Conservation (phyloP, 306 rosid genomes). For the Lithocarpus polystachyus region DNA sequence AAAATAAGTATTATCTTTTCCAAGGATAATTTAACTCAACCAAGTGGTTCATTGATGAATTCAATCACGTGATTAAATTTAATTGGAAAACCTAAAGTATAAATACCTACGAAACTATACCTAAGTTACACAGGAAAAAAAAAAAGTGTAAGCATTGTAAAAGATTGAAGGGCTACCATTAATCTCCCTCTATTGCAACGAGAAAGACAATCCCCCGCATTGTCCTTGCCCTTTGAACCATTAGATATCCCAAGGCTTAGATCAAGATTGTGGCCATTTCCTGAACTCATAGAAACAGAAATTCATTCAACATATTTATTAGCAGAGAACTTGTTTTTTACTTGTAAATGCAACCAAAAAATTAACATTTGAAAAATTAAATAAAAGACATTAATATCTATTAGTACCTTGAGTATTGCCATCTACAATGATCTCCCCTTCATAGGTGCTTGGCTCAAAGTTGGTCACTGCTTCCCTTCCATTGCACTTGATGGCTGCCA, state of each 20-base stretch:
- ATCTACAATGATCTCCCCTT: constrained; percentile 48
- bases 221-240: constrained; percentile 20
- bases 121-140: background rate
- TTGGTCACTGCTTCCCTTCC: constrained; percentile 89
- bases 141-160: background rate
- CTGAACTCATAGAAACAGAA: constrained; percentile 17
- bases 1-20: too few relatives aligned
- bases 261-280: constrained; percentile 49
- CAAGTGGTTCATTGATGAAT: too few relatives aligned
- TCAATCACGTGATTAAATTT: too few relatives aligned
- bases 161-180: constrained; percentile 18
- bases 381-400: background rate
- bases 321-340: background rate
- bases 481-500: constrained; percentile 80
- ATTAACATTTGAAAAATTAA: background rate
- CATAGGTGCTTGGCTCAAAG: constrained; percentile 63
- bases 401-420: constrained; percentile 47
- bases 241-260: constrained; percentile 45
- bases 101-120: too few relatives aligned
- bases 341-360: background rate
- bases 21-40: too few relatives aligned
- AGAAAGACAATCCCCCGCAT: constrained; percentile 13
- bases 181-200: constrained; percentile 18
- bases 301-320: background rate
- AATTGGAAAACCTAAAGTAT: too few relatives aligned